Percentiles rank a stretch among this genome's conserved stretches.
These are phyloP conservation scores for Dendryphion nanum DNA, from an alignment of 2,329 filamentous ascomycete genomes.

Conservation along the genomic window DNA sequence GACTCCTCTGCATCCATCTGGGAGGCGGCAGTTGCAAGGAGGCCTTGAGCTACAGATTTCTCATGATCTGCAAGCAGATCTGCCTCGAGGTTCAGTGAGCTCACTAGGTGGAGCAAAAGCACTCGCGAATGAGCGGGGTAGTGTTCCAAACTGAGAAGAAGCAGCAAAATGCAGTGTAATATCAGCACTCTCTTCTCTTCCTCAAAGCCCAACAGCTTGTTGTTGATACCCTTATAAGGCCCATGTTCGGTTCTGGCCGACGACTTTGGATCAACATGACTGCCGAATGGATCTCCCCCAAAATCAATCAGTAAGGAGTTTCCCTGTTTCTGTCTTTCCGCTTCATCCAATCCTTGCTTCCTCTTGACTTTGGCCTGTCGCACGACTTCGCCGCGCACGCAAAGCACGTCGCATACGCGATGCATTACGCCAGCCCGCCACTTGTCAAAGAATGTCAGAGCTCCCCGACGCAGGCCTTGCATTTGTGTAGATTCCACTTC, in stretches of 20 bases:
- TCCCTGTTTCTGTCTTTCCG: constrained; percentile 17
- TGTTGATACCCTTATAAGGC: constrained; percentile 37
- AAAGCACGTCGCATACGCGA: constrained; percentile 66
- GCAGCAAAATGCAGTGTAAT: constrained; percentile 67
- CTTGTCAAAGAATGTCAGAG: constrained; percentile 70
- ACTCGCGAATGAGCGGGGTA: constrained; percentile 72
- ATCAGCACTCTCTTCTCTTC: constrained; percentile 60
- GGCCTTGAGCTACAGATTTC: constrained; percentile 67
- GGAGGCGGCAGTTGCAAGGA: constrained; percentile 64
- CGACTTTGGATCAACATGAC: background rate
- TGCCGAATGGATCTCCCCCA: constrained; percentile 22
- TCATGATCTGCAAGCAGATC: constrained; percentile 68
- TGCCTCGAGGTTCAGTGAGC: constrained; percentile 65
- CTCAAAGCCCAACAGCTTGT: constrained; percentile 32
- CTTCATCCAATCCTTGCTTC: constrained; percentile 17
- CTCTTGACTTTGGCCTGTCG: constrained; percentile 34
- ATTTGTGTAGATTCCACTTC: constrained; percentile 52
- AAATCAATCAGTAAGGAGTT: constrained; percentile 28
- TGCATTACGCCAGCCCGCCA: constrained; percentile 72
- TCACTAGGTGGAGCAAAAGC: constrained; percentile 67
- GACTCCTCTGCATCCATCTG: constrained; percentile 75
- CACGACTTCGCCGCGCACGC: constrained; percentile 26
- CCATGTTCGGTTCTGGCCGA: background rate
- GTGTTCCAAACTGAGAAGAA: constrained; percentile 72
- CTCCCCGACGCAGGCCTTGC: constrained; percentile 65